Conservation (phyloP, 2,329 filamentous ascomycete species). For the Fusarium sp. region DNA sequence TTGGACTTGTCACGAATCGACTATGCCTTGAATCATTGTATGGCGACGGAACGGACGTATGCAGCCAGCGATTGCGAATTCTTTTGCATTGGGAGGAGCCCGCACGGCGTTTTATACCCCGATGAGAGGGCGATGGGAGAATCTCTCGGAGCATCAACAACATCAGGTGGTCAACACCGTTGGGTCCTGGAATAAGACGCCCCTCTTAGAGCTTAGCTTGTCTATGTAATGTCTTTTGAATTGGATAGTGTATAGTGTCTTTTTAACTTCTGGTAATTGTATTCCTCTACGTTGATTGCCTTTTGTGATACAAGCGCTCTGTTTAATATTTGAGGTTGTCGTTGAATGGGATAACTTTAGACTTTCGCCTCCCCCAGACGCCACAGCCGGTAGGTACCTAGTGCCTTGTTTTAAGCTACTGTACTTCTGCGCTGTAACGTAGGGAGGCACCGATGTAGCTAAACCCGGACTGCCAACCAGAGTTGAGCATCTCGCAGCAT, state of each 20-base stretch:
- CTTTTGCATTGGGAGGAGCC: conserved; percentile 35
- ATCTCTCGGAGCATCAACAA: conserved; percentile 30
- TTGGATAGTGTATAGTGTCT: conserved; percentile 42
- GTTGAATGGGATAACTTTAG: conserved; percentile 9
- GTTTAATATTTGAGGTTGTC: neutral
- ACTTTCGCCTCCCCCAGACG: conserved; percentile 19
- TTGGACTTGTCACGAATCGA: conserved; percentile 24
- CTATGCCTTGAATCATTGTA: conserved; percentile 23
- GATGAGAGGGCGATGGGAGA: conserved; percentile 32
- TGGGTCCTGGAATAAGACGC: conserved; percentile 22
- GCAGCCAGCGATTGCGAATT: conserved; percentile 32
- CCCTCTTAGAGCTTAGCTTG: conserved; percentile 33
- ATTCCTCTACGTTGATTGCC: neutral
- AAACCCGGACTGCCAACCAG: conserved; percentile 15
- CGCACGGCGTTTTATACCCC: conserved; percentile 29
- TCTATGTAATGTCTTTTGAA: conserved; percentile 45
- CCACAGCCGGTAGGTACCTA: conserved; percentile 4
- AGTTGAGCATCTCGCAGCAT: conserved; percentile 4
- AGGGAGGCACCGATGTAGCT: neutral
- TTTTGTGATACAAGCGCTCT: neutral
- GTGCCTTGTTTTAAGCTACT: neutral
- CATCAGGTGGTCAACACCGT: conserved; percentile 25
- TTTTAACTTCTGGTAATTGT: conserved; percentile 23
- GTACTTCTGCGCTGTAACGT: neutral
- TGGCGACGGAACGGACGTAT: conserved; percentile 27